Percentiles rank a stretch among this genome's conserved stretches.
Evolutionary conservation across 768 basidiomycete genomes (phyloP).

Genomic region (Suillus alpinus): DNA sequence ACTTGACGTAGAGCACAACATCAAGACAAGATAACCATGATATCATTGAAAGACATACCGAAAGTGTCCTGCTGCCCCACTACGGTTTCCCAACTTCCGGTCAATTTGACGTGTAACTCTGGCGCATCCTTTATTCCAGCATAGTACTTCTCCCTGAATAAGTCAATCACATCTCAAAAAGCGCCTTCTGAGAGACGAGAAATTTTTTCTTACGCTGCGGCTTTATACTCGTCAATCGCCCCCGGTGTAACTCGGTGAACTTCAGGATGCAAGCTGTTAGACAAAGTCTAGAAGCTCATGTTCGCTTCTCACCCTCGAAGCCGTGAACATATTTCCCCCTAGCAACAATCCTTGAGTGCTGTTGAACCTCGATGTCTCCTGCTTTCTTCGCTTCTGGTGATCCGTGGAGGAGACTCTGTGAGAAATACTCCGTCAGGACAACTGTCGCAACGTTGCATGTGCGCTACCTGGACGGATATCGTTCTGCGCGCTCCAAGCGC

Average conservation of each 20-base stretch:
- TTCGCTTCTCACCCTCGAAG: conserved; percentile 61
- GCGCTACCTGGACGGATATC: conserved; percentile 63
- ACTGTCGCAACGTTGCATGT: conserved; percentile 18
- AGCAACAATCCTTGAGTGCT: conserved; percentile 87
- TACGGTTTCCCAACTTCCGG: conserved; percentile 90
- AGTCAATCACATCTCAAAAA: conserved; percentile 9
- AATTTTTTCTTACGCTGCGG: conserved; percentile 65
- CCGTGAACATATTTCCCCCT: conserved; percentile 93
- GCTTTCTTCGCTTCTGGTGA: conserved; percentile 85
- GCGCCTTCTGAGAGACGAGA: conserved; percentile 2
- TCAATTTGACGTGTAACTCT: conserved; percentile 78
- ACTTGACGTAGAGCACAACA: conserved; percentile 27
- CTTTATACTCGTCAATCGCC: conserved; percentile 78
- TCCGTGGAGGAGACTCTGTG: conserved; percentile 87
- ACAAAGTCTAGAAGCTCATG: neutral
- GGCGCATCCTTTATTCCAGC: conserved; percentile 72
- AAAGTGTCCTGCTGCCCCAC: conserved; percentile 91
- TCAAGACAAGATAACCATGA: neutral
- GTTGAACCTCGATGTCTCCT: conserved; percentile 70
- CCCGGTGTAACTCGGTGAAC: conserved; percentile 87
- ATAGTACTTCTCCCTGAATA: conserved; percentile 76
- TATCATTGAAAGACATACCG: conserved; percentile 32
- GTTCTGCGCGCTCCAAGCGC: conserved; percentile 37
- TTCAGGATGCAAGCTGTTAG: conserved; percentile 29
- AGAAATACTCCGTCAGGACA: conserved; percentile 25